Base-by-base conservation (phyloP, 2,329 filamentous ascomycete genomes). In the Aspergillus proliferans region DNA sequence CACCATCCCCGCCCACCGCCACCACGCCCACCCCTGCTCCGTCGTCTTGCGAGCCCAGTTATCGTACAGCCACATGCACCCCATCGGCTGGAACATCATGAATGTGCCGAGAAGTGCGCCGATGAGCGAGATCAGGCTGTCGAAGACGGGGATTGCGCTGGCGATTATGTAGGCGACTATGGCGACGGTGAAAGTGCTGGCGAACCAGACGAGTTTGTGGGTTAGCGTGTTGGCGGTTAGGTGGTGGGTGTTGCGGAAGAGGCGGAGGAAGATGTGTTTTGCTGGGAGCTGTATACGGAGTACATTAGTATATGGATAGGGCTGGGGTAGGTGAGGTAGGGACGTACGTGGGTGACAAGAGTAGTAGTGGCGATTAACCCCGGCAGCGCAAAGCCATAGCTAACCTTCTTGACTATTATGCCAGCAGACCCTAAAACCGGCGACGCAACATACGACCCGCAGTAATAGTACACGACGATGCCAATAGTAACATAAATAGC, bases 341-440 rank as follows among this genome's bases (percentile, higher is more conserved):
- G 14, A 46, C 53, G 43, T 50, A 54, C 53, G 44, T 58, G 56
- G 7, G 47, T 50, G 6, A 61, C 47, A 36, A 57, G 47, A 7
- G 48, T 51, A 30, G 53, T 52, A 4, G 44, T 54, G 41, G 62
- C 56, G 44, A 62, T 47, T 36, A 70, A 47, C 0, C 61, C 61
- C 1, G 55, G 57, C 8, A 64, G 47, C 7, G 57, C 59, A 30
- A 64, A 44, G 15, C 71, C 73, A 48, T 74, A 76, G 43, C 62
- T 61, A 19, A 73, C 58, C 49, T 67, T 72, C 61, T 75, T 75
- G 44, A 75, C 61, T 0, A 58, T 36, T 0, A 38, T 6, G 0
- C 73, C 73, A 2, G 72, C 72, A 30, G 70, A 73, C 2, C 71
- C 73, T 7, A 76, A 62, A 0, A 71, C 71, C 0, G 73, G 73